Evolutionary conservation across 2,329 filamentous ascomycete species (phyloP).

Genomic region (Penicillium nordicum): DNA sequence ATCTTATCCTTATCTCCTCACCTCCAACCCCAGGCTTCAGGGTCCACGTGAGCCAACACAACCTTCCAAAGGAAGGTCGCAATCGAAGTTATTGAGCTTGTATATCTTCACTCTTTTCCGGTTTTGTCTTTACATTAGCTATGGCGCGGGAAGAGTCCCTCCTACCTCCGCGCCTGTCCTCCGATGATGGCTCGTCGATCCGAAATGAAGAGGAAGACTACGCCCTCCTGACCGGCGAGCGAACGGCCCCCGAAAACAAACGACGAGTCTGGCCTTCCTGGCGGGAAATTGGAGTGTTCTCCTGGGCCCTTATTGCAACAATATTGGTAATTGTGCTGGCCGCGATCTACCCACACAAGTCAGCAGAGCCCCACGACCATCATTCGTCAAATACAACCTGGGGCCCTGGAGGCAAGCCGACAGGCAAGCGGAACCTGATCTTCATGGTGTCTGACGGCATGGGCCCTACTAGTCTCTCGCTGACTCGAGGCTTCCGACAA

Average conservation of each 20-base stretch:
- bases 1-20: conserved; percentile 9
- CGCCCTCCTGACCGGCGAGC: conserved; percentile 58
- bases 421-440: conserved; percentile 82
- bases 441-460: conserved; percentile 99
- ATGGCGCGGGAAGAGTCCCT: conserved; percentile 51
- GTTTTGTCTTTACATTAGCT: not conserved
- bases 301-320: conserved; percentile 80
- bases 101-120: not conserved
- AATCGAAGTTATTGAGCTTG: not conserved
- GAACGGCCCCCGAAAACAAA: conserved; percentile 26
- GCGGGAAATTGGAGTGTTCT: conserved; percentile 73
- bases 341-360: conserved; percentile 71
- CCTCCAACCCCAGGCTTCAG: conserved; percentile 1
- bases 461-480: conserved; percentile 84
- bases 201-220: conserved; percentile 60
- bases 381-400: conserved; percentile 28
- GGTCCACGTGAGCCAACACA: conserved; percentile 1
- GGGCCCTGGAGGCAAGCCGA: conserved; percentile 44
- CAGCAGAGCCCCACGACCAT: conserved; percentile 39
- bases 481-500: conserved; percentile 86
- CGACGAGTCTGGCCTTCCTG: conserved; percentile 54
- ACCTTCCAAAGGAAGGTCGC: not conserved
- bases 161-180: conserved; percentile 53
- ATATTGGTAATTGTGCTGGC: conserved; percentile 74
- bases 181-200: conserved; percentile 54